Evolutionary conservation across 805 yeast genomes (phyloP), one percentile per base, ranked within the genome.

Genomic region (Torulaspora gathmanii): DNA sequence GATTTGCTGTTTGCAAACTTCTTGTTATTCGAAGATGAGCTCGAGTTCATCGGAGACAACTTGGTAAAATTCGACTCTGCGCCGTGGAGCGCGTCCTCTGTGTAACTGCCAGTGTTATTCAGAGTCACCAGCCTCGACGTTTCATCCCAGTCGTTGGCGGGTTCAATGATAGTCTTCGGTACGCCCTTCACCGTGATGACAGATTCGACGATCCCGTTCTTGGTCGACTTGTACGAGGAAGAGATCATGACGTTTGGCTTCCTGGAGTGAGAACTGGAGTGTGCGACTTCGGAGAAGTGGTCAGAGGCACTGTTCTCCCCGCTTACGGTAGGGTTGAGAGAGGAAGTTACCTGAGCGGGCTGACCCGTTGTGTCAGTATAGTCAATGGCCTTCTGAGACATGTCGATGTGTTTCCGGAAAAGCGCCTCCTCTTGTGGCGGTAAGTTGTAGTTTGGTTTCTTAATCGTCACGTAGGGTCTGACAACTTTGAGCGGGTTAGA

Each of bases 161-260:
- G 82, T 55, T 84, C 91, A 56, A 88, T 87, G 49, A 88, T 85
- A 3, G 95, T 87, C 70, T 88, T 88, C 56, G 80, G 81, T 16
- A 86, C 85, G 43, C 96, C 96, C 59, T 83, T 81, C 22, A 84
- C 84, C 40, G 82, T 84, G n/a, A 88, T 80, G 13, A 88, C 82
- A 33, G 86, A 80, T 66, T 88, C 96, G 44, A 86, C 76, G 43
- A 88, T 81, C 7, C 91, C 65, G 36, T 60, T 58, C 28, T 53
- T 55, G 34, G 58, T 55, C n/a, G 55, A 44, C 29, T 56, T 51
- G 43, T 54, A 57, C 16, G 59, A 55, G 6, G 61, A 55, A 2
- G 61, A 57, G 27, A 57, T 40, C 41, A 42, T 37, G 22, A 44
- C 40, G 37, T 46, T 37, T 25, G 40, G 37, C 9, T 43, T 29